phyloP scores from a whole-genome alignment of 1,139 yeast genomes.

The Hansenula sp. region DNA sequence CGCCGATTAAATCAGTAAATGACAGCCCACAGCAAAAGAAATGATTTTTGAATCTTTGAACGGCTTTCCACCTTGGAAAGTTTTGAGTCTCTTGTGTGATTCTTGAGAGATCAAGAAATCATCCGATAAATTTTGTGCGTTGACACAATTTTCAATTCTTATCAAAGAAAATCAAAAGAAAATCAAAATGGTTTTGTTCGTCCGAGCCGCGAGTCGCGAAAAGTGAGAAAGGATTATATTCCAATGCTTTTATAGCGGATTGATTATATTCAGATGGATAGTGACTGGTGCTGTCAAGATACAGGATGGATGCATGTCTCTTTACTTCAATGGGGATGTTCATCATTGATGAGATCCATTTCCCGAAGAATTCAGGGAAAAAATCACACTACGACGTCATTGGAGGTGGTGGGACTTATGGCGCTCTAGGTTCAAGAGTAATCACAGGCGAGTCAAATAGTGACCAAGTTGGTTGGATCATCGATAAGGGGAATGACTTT shows the following conservation, averaged over 20 bases:
- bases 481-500: conserved; percentile 80
- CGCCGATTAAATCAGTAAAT: no score
- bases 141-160: background rate
- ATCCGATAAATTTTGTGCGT: no score
- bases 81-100: no score
- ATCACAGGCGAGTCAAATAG: conserved; percentile 37
- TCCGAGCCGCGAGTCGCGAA: no score
- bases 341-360: conserved; percentile 84
- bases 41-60: background rate
- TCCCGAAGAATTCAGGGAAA: conserved; percentile 38
- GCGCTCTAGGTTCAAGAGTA: conserved; percentile 70
- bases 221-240: background rate
- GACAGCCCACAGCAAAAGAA: no score
- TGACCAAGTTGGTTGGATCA: conserved; percentile 54
- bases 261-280: no score
- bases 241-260: background rate
- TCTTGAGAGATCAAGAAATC: no score
- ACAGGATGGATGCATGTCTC: background rate
- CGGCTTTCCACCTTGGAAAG: no score
- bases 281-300: background rate
- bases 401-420: conserved; percentile 92
- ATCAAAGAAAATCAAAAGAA: background rate
- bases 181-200: no score
- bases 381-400: conserved; percentile 50
- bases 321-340: conserved; percentile 61